Evolutionary conservation across 2,329 filamentous ascomycete species (phyloP), one percentile per base, ranked within the genome.

Genomic region (Colletotrichum chlorophyti): DNA sequence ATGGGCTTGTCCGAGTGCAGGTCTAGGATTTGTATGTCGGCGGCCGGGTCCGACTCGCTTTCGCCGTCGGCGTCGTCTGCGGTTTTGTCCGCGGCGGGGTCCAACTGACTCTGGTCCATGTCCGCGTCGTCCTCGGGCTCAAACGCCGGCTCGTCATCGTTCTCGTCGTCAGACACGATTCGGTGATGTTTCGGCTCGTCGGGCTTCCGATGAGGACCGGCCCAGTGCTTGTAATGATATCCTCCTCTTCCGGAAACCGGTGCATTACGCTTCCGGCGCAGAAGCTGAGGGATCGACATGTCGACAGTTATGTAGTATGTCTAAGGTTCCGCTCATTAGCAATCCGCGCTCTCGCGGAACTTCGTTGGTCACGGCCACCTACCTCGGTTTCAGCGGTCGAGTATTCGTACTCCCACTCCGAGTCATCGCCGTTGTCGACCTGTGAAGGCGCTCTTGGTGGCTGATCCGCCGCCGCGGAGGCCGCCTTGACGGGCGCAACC

Each of bases 21-120:
- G 24, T 91, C 92, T n/a, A 95, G 79, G 47, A 97, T 88, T 68
- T 97, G 92, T 6, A 97, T 83, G 34, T 83, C 74, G 26, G 75
- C 69, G 6, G 61, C 58, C 29, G 35, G 45, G 14, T 53, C 47
- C 21, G 50, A 35, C 47, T 67, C 63, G 31, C 52, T 37, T 34
- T 63, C 48, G 15, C 60, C 65, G 7, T 65, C 63, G 17, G 67
- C 65, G 12, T 63, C 58, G 21, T 63, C 61, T 21, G 59, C 59
- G 15, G 60, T 63, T 6, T 60, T 53, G 46, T 64, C 63, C 19
- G 47, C n/a, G 47, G 47, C n/a, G 47, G 46, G 23, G n/a, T 63
- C 42, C 53, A 47, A 24, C 32, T 50, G 49, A 24, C 32, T 31
- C 49, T 58, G 52, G 10, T 63, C 59, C 9, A 64, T 64, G 14